A percentile compares a stretch with the other conserved stretches of the same genome.
Conservation (phyloP, 2,329 filamentous ascomycete species). For the Xylaria sp. region DNA sequence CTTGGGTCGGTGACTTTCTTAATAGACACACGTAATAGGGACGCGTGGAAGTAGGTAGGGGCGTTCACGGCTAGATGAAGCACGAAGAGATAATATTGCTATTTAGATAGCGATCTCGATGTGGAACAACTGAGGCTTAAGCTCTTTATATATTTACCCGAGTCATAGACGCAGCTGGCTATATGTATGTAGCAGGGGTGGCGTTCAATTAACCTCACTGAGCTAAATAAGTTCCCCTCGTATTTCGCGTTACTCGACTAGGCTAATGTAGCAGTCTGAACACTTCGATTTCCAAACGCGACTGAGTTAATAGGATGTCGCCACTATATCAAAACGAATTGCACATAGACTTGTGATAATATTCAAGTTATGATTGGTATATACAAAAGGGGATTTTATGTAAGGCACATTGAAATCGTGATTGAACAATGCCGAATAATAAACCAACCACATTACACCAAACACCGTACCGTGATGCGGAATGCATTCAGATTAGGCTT, state of each 20-base stretch:
- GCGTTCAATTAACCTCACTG: conserved; percentile 12
- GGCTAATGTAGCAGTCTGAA: not conserved
- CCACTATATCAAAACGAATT: not conserved
- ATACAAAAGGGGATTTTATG: conserved; percentile 26
- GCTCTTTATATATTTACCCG: not conserved
- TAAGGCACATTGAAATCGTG: conserved; percentile 9
- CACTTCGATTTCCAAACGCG: not conserved
- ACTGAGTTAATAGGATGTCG: not conserved
- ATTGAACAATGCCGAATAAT: conserved; percentile 12
- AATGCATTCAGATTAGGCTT: conserved; percentile 15
- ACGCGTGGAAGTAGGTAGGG: not conserved
- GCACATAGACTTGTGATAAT: conserved; percentile 5
- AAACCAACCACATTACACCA: conserved; percentile 4
- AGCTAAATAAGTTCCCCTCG: conserved; percentile 2
- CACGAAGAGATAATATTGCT: not conserved
- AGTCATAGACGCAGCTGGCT: not conserved
- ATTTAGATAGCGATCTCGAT: not conserved
- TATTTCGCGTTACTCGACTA: conserved; percentile 18
- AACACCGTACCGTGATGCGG: conserved; percentile 19
- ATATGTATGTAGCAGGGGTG: not conserved
- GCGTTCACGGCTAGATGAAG: not conserved
- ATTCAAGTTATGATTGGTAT: conserved; percentile 23
- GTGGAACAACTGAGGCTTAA: not conserved
- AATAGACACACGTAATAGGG: not conserved
- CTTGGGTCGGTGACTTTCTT: not conserved